Base-by-base conservation (phyloP, 352 stramenopile species). In the Pythium biforme region DNA sequence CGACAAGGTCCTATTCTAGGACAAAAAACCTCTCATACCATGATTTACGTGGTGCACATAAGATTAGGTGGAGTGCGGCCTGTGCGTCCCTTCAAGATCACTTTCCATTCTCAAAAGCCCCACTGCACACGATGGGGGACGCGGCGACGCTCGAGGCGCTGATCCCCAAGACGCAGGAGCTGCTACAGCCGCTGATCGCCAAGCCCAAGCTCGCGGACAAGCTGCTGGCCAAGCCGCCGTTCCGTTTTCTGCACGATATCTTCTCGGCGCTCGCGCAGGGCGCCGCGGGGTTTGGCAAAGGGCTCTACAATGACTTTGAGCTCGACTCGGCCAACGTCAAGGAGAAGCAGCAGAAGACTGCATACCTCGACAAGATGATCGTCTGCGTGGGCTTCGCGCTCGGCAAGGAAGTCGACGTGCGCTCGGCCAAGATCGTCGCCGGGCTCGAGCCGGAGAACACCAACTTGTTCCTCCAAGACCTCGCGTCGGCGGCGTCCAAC, bases 201-300 rank as follows among this genome's bases (percentile, higher is more conserved):
- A 98, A 98, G 73, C 96, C 96, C 25, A 98, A 98, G 74, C 79
- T 98, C 50, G 84, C 86, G 5, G 93, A 98, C 33, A 98, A 99
- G 79, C 79, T 99, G 43, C 81, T 99, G 41, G 72, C 75, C 64
- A 98, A 98, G 69, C 96, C 96, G 33, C 96, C 96, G 17, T 99
- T 99, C 74, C 91, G 96, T 39, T 99, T 98, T 70, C 76, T 98
- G 43, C 89, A 98, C 73, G 94, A 99, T 70, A 79, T 98, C 39
- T 90, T 99, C 56, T 79, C 87, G 46, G 92, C 89, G 47, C 73
- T 99, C 37, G 88, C 76, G 22, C 72, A 80, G 50, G 64, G 72
- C 65, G 2, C 37, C 14, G 96, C 91, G 48, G 91, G 90, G 39
- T 98, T 99, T 66, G 83, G 74, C 33, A 77, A 90, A 56, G 79